A percentile compares a stretch with the other conserved stretches of the same genome.
Evolutionary conservation across 306 rosid genomes (phyloP).

Genomic region (Ormosia emarginata): DNA sequence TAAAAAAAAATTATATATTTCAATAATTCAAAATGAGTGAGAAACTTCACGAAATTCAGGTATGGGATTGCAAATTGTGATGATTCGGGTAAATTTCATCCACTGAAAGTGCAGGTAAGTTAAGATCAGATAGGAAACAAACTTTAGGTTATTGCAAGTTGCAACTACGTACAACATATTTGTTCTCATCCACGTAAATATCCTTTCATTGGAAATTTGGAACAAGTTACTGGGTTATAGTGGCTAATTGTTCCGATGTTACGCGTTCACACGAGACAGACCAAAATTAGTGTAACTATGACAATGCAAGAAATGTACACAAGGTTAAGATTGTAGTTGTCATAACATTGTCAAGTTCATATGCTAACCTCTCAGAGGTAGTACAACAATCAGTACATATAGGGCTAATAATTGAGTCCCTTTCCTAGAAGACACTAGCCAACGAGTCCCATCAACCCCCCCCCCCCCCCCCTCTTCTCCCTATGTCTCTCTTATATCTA

Average conservation of each 20-base stretch:
- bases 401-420: neutral
- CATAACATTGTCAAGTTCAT: neutral
- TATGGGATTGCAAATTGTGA: neutral
- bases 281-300: neutral
- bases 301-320: neutral
- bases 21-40: too few relatives aligned
- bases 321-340: neutral
- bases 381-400: neutral
- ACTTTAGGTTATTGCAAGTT: neutral
- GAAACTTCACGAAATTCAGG: too few relatives aligned
- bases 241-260: neutral
- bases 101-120: neutral
- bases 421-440: neutral
- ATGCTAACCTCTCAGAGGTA: neutral
- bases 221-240: neutral
- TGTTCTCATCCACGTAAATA: too few relatives aligned
- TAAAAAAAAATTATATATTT: too few relatives aligned
- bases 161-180: neutral
- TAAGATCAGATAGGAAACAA: neutral
- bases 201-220: neutral
- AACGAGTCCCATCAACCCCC: neutral
- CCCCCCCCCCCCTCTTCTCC: neutral
- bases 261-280: neutral
- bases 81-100: neutral
- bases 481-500: neutral